A percentile compares a stretch with the other conserved stretches of the same genome.
Conservation (phyloP, 176 grass and related monocot genomes). For the Eragrostis curvula region DNA sequence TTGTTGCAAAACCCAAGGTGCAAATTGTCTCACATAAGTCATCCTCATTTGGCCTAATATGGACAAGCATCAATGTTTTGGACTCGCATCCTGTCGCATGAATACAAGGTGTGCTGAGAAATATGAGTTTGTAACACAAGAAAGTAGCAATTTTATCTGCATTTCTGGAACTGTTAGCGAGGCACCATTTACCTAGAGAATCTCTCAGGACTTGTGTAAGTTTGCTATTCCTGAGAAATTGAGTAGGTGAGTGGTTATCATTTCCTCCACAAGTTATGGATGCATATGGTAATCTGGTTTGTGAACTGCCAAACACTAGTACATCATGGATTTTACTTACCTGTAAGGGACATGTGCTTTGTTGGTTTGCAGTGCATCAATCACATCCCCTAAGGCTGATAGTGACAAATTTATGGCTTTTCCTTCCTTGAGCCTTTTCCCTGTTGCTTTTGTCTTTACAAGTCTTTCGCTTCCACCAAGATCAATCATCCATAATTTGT, state of each 20-base stretch:
- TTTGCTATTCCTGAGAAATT: slow-evolving; percentile 89
- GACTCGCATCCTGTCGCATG: slow-evolving; percentile 79
- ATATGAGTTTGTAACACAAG: slow-evolving; percentile 36
- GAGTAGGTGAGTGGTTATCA: slow-evolving; percentile 17
- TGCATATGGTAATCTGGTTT: slow-evolving; percentile 13
- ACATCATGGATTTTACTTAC: slow-evolving; percentile 48
- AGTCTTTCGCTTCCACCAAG: slow-evolving; percentile 93
- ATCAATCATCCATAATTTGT: slow-evolving; percentile 99
- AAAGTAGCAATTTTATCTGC: slow-evolving; percentile 11
- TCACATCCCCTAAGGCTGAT: slow-evolving; percentile 97
- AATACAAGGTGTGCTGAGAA: slow-evolving; percentile 42
- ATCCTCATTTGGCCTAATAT: slow-evolving; percentile 87
- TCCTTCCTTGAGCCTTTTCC: slow-evolving; percentile 92
- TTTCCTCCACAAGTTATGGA: slow-evolving; percentile 2
- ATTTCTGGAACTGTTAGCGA: slow-evolving; percentile 11
- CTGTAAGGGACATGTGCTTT: slow-evolving; percentile 86
- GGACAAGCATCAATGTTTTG: slow-evolving; percentile 96
- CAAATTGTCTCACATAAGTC: slow-evolving; percentile 95
- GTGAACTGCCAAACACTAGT: neutral
- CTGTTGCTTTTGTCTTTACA: slow-evolving; percentile 94
- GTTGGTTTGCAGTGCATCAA: slow-evolving; percentile 85
- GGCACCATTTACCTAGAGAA: slow-evolving; percentile 80
- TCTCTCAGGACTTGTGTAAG: slow-evolving; percentile 96
- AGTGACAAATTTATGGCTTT: slow-evolving; percentile 98
- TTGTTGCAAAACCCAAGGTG: slow-evolving; percentile 88